Evolutionary conservation across 129 eudicot species (phyloP), one percentile per base, ranked within the genome.

Genomic region (Arctium minus): DNA sequence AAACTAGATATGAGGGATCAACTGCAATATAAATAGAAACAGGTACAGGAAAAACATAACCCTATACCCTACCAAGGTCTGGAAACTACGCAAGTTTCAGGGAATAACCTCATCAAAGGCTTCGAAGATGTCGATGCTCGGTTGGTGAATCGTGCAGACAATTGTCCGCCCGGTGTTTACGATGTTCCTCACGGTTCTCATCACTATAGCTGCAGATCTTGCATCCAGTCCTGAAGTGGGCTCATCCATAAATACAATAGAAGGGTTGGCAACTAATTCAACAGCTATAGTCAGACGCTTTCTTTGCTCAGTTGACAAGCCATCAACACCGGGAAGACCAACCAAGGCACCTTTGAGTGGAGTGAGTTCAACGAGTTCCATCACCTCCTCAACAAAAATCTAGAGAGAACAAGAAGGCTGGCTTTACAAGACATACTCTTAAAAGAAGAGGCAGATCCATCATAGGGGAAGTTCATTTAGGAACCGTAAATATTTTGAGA

Each of bases 191-290:
- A 96, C 99, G 38, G 99, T 96, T 88, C 99, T 93, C 99, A 96
- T 96, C 75, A 96, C 99, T 75, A 96, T 96, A 69, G 99, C 99
- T 44, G 99, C 99, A 81, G 99, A 87, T 76, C 99, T 88, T 65
- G 99, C 99, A 88, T 96, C 99, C 79, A 96, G 86, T 44, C 99
- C 99, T 39, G 99, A 93, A 29, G 99, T 96, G 85, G 99, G 99
- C 74, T 96, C 99, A 72, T 96, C 99, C 99, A 96, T 96, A 81
- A 96, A 96, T 8, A 96, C 96, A 38, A 96, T 91, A 53, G 99
- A 96, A 71, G 99, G 99, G 81, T 96, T 96, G 36, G 99, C 98
- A 18, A 96, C 99, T 83, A 96, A 87, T 85, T 96, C 99, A 81
- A 96, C 98, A 33, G 99, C 99, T 83, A 96, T 96, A 42, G 99